Conservation (phyloP, 164 flowering plant genomes). For the Magnolia changhungtana region DNA sequence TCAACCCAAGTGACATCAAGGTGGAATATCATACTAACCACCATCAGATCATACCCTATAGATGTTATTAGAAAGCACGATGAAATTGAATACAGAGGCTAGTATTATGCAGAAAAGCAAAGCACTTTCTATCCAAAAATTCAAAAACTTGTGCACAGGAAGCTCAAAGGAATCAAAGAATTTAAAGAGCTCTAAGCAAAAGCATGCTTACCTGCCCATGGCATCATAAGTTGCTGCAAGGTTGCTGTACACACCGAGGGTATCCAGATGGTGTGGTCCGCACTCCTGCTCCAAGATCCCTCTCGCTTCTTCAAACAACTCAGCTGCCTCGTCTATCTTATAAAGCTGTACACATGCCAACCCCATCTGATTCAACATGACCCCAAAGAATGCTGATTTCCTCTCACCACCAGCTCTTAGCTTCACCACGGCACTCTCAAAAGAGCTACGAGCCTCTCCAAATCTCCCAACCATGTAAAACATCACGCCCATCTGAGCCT, state of each 20-base stretch:
- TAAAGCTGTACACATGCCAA: slow-evolving; percentile 86
- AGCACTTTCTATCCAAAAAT: neutral
- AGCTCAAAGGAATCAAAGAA: neutral
- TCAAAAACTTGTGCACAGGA: neutral
- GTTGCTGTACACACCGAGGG: slow-evolving; percentile 90
- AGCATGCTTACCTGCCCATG: slow-evolving; percentile 76
- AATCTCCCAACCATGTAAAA: slow-evolving; percentile 76
- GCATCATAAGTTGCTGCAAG: slow-evolving; percentile 99
- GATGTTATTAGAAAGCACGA: neutral
- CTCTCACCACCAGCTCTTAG: slow-evolving; percentile 90
- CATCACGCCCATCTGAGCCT: slow-evolving; percentile 97
- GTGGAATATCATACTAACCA: neutral
- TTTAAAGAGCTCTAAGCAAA: neutral
- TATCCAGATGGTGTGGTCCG: slow-evolving; percentile 88
- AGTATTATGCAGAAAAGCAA: neutral
- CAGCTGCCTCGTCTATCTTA: slow-evolving; percentile 91
- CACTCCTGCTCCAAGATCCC: slow-evolving; percentile 80
- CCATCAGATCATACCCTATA: neutral
- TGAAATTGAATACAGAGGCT: neutral
- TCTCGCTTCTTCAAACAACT: slow-evolving; percentile 89
- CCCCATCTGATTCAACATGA: slow-evolving; percentile 96
- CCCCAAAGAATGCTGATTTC: slow-evolving; percentile 93
- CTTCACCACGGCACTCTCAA: slow-evolving; percentile 76
- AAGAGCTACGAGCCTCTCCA: slow-evolving; percentile 68
- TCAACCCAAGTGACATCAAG: neutral